phyloP scores from a whole-genome alignment of 192 early-diverging fungal species.

The Mortierella alpina region DNA sequence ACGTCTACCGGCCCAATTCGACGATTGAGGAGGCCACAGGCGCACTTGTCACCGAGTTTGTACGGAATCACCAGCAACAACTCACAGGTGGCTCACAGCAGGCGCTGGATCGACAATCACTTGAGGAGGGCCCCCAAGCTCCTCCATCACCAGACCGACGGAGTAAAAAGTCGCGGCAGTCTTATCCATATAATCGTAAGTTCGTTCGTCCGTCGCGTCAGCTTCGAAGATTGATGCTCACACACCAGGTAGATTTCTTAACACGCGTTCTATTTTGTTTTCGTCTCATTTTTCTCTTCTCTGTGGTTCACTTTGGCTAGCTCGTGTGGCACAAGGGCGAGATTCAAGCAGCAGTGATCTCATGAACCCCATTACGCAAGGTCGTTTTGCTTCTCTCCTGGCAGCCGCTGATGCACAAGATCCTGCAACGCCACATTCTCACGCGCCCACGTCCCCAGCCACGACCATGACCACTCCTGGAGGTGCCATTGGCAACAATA shows the following conservation, averaged over 20 bases:
- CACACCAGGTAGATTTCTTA: not conserved
- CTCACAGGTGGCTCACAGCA: not conserved
- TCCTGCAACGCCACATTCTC: conserved; percentile 5
- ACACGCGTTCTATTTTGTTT: not conserved
- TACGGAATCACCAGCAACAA: conserved; percentile 27
- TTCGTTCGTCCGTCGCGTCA: too few relatives aligned
- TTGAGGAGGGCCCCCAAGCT: not conserved
- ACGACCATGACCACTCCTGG: conserved; percentile 38
- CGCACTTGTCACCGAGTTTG: conserved; percentile 38
- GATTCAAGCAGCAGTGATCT: conserved; percentile 35
- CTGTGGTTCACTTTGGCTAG: not conserved
- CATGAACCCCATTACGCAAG: conserved; percentile 13
- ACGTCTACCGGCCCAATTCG: conserved; percentile 33
- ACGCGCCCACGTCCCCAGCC: conserved; percentile 15
- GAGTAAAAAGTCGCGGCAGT: conserved; percentile 25
- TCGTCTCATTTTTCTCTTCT: not conserved
- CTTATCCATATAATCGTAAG: not conserved
- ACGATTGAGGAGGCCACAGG: conserved; percentile 36
- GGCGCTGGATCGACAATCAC: not conserved
- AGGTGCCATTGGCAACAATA: not conserved
- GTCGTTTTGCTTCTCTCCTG: conserved; percentile 16
- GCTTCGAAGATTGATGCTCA: too few relatives aligned
- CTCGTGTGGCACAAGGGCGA: not conserved
- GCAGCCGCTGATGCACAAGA: conserved; percentile 5
- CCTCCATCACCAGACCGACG: conserved; percentile 37